Base-by-base conservation (phyloP, 2,329 filamentous ascomycete species). In the Colletotrichum acutatum region DNA sequence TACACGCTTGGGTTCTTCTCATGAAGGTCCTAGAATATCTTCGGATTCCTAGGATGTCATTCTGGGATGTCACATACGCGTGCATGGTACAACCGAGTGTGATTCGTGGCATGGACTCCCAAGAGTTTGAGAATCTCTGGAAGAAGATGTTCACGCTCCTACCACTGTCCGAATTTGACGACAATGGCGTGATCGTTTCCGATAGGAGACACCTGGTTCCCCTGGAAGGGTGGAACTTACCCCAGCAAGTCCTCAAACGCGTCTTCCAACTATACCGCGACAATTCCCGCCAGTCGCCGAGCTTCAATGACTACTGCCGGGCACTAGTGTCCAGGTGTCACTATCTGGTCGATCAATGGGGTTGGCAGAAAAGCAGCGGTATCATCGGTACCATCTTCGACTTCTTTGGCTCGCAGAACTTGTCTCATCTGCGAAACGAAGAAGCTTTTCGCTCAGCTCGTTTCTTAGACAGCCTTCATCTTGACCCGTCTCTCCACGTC, bases 281-380 rank as follows among this genome's bases (percentile, higher is more conserved):
- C n/a, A 89, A 90, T 67, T 77, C 80, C 3, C 85, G 85, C 26
- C 91, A 93, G 76, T 80, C 86, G 1, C 84, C 90, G 1, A 88
- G 89, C 77, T 92, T 93, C 83, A 93, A 92, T 75, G 88, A 89
- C 72, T 93, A 93, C 76, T 91, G 89, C 72, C 86, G 88, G 22
- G 87, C 89, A 6, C 78, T 91, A 5, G 82, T 92, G 37, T 85
- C 85, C 22, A 88, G 91, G 34, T 93, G 91, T 74, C 87, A 92
- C 77, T 88, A 89, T 77, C 84, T 93, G 11, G 88, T 92, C 59
- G 83, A 87, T 70, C 87, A 90, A 79, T 93, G 91, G 91, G 90
- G 90, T 4, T 93, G 91, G 91, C 84, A 84, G 49, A 89, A 84
- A 73, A 89, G 87, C 76, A 88, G 87, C 59, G 82, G 85, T 12